phyloP scores from a whole-genome alignment of 306 rosid species.

The Amphicarpaea edgeworthii region DNA sequence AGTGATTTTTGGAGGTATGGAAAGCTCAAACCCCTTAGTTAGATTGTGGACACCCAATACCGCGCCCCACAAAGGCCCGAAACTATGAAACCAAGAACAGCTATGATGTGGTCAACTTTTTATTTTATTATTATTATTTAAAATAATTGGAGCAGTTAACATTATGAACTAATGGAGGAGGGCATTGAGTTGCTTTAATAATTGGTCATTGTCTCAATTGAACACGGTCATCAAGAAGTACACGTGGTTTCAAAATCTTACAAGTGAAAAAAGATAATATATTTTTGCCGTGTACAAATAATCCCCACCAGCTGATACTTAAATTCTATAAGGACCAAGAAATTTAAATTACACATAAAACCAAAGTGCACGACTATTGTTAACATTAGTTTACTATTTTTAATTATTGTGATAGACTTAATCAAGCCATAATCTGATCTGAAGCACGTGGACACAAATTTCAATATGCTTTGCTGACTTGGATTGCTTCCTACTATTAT shows the following conservation, averaged over 20 bases:
- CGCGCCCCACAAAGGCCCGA: not conserved
- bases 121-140: not conserved
- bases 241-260: conserved; percentile 20
- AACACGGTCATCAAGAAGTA: conserved; percentile 34
- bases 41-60: not conserved
- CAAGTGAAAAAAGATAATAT: conserved; percentile 39
- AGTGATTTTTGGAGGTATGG: too few relatives aligned
- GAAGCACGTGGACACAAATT: conserved; percentile 39
- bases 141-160: conserved; percentile 33
- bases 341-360: conserved; percentile 8
- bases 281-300: conserved; percentile 12
- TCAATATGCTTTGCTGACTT: conserved; percentile 45
- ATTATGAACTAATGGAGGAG: conserved; percentile 24
- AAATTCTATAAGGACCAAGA: not conserved
- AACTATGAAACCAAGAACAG: not conserved
- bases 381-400: not conserved
- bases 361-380: conserved; percentile 18
- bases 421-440: conserved; percentile 17
- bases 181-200: conserved; percentile 29
- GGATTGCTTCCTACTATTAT: conserved; percentile 38
- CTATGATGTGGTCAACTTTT: conserved; percentile 11
- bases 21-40: too few relatives aligned
- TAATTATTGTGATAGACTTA: conserved; percentile 24
- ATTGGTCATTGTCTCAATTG: conserved; percentile 33
- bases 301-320: conserved; percentile 19